These are phyloP conservation scores for Peniophora sp. DNA, from an alignment of 1,284 basidiomycete genomes.

Conservation along the genomic window DNA sequence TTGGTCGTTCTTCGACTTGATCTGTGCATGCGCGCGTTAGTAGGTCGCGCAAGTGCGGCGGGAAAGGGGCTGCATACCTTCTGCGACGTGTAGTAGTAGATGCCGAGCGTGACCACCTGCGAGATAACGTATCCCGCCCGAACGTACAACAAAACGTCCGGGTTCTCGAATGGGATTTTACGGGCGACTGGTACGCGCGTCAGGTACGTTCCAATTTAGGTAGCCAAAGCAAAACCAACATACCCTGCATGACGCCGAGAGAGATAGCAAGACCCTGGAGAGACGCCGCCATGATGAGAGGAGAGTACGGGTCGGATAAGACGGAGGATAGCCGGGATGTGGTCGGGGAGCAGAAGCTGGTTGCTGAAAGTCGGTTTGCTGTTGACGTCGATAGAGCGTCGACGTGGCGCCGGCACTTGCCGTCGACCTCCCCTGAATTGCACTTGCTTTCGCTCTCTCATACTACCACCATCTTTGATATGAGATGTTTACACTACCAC, in stretches of 20 bases:
- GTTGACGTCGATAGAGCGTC: too few relatives aligned
- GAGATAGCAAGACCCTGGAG: slow-evolving; percentile 71
- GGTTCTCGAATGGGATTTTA: slow-evolving; percentile 89
- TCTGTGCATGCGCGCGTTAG: slow-evolving; percentile 32
- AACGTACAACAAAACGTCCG: slow-evolving; percentile 75
- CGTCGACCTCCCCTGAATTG: too few relatives aligned
- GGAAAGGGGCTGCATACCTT: slow-evolving; percentile 35
- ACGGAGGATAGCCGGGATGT: too few relatives aligned
- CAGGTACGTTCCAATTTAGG: slow-evolving; percentile 6
- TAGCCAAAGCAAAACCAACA: slow-evolving; percentile 19
- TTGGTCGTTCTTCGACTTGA: slow-evolving; percentile 92
- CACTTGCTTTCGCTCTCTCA: too few relatives aligned
- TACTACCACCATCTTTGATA: too few relatives aligned
- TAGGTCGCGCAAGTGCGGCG: background rate
- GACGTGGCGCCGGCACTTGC: too few relatives aligned
- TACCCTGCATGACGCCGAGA: slow-evolving; percentile 86
- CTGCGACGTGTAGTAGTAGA: slow-evolving; percentile 72
- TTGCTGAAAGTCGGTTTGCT: too few relatives aligned
- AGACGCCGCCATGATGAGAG: too few relatives aligned
- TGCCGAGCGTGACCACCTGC: slow-evolving; percentile 61
- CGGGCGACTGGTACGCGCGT: slow-evolving; percentile 63
- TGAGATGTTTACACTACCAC: too few relatives aligned
- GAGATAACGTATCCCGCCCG: slow-evolving; percentile 77
- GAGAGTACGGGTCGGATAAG: too few relatives aligned
- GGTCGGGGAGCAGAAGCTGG: too few relatives aligned